Evolutionary conservation across 2,329 filamentous ascomycete genomes (phyloP).

Genomic region (Apiospora malaysiana): DNA sequence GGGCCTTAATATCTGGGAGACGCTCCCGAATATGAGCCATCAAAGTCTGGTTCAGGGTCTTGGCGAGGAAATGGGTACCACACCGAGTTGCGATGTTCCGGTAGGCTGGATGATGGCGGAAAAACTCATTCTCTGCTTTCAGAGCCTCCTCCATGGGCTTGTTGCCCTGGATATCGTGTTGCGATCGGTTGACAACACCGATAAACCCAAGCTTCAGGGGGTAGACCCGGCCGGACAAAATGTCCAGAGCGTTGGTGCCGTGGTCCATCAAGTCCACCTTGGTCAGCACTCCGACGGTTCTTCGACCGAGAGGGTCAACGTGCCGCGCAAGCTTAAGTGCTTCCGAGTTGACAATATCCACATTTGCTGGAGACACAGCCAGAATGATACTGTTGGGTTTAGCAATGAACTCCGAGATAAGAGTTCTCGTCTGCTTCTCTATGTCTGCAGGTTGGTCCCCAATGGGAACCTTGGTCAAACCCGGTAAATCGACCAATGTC

Average conservation of each 20-base stretch:
- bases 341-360: slow-evolving; percentile 98
- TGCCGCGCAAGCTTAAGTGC: slow-evolving; percentile 95
- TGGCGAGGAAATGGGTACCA: slow-evolving; percentile 92
- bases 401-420: slow-evolving; percentile 97
- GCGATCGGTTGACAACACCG: slow-evolving; percentile 95
- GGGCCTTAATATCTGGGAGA: slow-evolving; percentile 95
- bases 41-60: slow-evolving; percentile 91
- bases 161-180: slow-evolving; percentile 96
- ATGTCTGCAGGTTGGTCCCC: slow-evolving; percentile 97
- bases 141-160: slow-evolving; percentile 94
- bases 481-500: slow-evolving; percentile 93
- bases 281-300: slow-evolving; percentile 95
- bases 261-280: slow-evolving; percentile 99
- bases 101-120: slow-evolving; percentile 96
- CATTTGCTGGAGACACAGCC: slow-evolving; percentile 95
- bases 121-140: slow-evolving; percentile 90
- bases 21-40: slow-evolving; percentile 97
- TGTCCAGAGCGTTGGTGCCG: slow-evolving; percentile 96
- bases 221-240: slow-evolving; percentile 95
- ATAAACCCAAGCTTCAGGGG: slow-evolving; percentile 97
- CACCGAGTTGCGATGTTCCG: slow-evolving; percentile 93
- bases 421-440: slow-evolving; percentile 95
- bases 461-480: slow-evolving; percentile 96
- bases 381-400: slow-evolving; percentile 99
- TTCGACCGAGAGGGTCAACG: slow-evolving; percentile 91